Evolutionary conservation across 2,329 filamentous ascomycete species (phyloP), one percentile per base, ranked within the genome.

Genomic region (Microcera coccophila): DNA sequence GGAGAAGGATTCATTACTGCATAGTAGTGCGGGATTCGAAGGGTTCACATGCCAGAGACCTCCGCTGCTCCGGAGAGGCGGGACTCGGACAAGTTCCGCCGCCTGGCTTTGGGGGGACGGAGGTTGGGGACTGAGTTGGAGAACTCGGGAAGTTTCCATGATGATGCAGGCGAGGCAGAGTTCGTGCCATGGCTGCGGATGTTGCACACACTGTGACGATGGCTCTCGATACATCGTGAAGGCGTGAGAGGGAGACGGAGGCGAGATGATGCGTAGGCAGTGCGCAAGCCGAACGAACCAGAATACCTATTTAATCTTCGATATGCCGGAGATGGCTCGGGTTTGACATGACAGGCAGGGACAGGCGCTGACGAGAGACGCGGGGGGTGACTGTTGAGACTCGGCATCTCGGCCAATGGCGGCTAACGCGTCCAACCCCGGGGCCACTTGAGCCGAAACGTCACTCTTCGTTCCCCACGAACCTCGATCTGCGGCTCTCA

Each of bases 381-480:
- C 29, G 29, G 29, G 29, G 29, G 29, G 29, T 8, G 15, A 9
- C 14, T 14, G 9, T 32, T 15, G 8, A 32, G 36, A 42, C 61
- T 66, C 70, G 71, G 71, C 59, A 70, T 65, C 64, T 71, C 65
- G 71, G 66, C 67, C 70, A 71, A 71, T 70, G 62, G 64, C 62
- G 64, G 66, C 60, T 62, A 43, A 41, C 38, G 39, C 21, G 29
- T 33, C 35, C 26, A 37, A 38, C n/a, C n/a, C n/a, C n/a, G n/a
- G n/a, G n/a, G n/a, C 44, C 55, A 52, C 51, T 59, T 58, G 40
- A 58, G 48, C 55, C 55, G 55, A 58, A 17, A 35, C 33, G 33
- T 35, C 15, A 35, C 33, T 26, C 15, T 32, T 32, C 29, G 29
- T 32, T 26, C 12, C 12, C 22, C n/a, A n/a, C n/a, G n/a, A n/a